A percentile compares a stretch with the other conserved stretches of the same genome.
These are phyloP conservation scores for Didymella segeticola DNA, from an alignment of 2,329 filamentous ascomycete species.

Conservation along the genomic window DNA sequence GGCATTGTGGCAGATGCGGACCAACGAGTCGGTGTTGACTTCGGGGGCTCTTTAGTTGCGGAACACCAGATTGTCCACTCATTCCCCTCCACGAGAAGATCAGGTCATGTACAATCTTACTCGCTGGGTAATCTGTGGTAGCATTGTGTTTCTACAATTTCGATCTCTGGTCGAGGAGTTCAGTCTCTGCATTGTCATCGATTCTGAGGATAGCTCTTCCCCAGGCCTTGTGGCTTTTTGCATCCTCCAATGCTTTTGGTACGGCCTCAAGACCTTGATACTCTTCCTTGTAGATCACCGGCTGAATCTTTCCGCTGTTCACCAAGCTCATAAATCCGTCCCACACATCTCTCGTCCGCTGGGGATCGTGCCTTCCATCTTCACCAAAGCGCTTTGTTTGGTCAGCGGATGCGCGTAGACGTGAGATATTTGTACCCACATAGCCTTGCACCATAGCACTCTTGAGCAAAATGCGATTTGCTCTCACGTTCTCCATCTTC, in stretches of 20 bases:
- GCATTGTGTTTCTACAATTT: slow-evolving; percentile 12
- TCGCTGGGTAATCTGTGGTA: background rate
- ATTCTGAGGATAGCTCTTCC: slow-evolving; percentile 64
- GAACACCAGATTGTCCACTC: background rate
- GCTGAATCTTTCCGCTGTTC: slow-evolving; percentile 56
- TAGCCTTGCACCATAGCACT: slow-evolving; percentile 34
- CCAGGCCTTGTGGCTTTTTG: slow-evolving; percentile 59
- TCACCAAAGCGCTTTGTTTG: slow-evolving; percentile 61
- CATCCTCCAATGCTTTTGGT: slow-evolving; percentile 58
- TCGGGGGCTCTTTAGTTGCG: background rate
- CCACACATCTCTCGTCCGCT: slow-evolving; percentile 59
- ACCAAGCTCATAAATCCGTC: slow-evolving; percentile 58
- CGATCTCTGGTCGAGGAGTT: background rate
- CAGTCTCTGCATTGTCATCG: slow-evolving; percentile 30
- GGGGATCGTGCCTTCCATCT: slow-evolving; percentile 58
- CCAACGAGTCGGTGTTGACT: background rate
- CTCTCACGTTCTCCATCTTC: slow-evolving; percentile 54
- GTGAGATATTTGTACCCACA: slow-evolving; percentile 16
- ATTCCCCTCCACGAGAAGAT: background rate
- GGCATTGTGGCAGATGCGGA: background rate
- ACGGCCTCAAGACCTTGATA: slow-evolving; percentile 61
- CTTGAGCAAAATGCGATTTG: slow-evolving; percentile 35
- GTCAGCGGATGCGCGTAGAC: background rate
- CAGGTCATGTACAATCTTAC: background rate
- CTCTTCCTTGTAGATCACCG: slow-evolving; percentile 57